Base-by-base conservation (phyloP, 352 stramenopile genomes). In the Aphanomyces cochlioides region DNA sequence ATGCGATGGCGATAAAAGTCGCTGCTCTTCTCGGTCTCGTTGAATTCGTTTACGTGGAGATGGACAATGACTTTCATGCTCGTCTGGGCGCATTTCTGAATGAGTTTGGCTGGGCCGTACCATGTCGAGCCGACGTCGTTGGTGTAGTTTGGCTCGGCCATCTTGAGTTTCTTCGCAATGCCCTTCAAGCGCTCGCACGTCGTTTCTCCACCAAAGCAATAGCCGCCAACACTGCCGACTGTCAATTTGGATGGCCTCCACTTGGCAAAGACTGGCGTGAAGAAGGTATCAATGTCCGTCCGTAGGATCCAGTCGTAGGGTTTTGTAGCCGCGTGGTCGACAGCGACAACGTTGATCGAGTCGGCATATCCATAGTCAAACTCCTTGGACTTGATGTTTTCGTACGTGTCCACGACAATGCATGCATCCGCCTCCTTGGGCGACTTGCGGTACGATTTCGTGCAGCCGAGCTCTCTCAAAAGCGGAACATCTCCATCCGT, bases 361-460 rank as follows among this genome's bases (percentile, higher is more conserved):
- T 63, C 21, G 28, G 15, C 63, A 21, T 59, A 38, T 5, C 13
- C 15, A 57, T 56, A 67, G n/a, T 56, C 28, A 19, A 63, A 63
- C 15, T 15, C 7, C 50, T 12, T 10, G 37, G 12, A 17, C 28
- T 12, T 7, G 19, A 19, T 36, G 19, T 19, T 36, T 7, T 37
- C 50, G 5, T 57, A 63, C n/a, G 10, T 39, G 7, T 19, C 21
- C 28, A 67, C 28, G 34, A 67, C 60, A 37, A 67, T 57, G 60
- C 60, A 67, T 41, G 28, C 21, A 41, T 56, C 54, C 2, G 60
- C 28, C 4, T 67, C 60, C 19, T 57, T 37, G 3, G 3, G 39
- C 6, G 41, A 34, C 7, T n/a, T 7, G 6, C 60, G 60, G 17
- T 4, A 5, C 7, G 41, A 28, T 19, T 19, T 21, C 7, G 21